Percentiles rank a stretch among this genome's conserved stretches.
These are phyloP conservation scores for Phytophthora citricola DNA, from an alignment of 352 stramenopile species.

Conservation along the genomic window DNA sequence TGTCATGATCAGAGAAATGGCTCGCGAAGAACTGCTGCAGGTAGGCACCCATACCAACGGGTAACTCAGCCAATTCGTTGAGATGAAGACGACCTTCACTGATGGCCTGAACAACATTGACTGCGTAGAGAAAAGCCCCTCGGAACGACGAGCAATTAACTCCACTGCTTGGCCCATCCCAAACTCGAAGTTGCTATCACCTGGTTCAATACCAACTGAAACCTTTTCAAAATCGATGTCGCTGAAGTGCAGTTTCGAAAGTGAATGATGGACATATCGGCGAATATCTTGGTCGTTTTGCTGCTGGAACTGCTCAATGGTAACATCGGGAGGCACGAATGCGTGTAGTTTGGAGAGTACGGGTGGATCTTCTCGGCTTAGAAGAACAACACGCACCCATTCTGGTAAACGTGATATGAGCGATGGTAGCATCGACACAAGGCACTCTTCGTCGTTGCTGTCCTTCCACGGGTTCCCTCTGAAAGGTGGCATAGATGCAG, in stretches of 20 bases:
- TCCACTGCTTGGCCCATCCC: constrained; percentile 46
- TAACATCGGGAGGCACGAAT: constrained; percentile 49
- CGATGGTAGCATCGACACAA: constrained; percentile 64
- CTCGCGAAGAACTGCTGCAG: constrained; percentile 76
- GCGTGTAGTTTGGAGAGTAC: constrained; percentile 68
- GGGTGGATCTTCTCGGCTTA: constrained; percentile 68
- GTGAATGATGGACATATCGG: constrained; percentile 22
- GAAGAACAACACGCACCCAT: constrained; percentile 72
- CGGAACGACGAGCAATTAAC: constrained; percentile 59
- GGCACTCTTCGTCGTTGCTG: constrained; percentile 50
- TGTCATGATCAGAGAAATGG: constrained; percentile 55
- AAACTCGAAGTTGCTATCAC: constrained; percentile 10
- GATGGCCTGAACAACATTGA: constrained; percentile 78
- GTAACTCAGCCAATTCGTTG: constrained; percentile 60
- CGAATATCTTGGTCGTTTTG: constrained; percentile 67
- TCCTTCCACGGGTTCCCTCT: constrained; percentile 17
- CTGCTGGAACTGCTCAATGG: constrained; percentile 48
- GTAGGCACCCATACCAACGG: constrained; percentile 70
- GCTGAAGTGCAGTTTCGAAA: constrained; percentile 28
- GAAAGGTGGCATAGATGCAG: constrained; percentile 24
- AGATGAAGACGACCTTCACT: constrained; percentile 55
- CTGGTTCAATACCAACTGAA: background rate
- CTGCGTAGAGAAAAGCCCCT: constrained; percentile 76
- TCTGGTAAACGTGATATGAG: constrained; percentile 59
- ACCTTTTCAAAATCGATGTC: constrained; percentile 15